phyloP scores from a whole-genome alignment of 371 early-diverging fungal genomes.

The Syncephalastrum contaminatum region DNA sequence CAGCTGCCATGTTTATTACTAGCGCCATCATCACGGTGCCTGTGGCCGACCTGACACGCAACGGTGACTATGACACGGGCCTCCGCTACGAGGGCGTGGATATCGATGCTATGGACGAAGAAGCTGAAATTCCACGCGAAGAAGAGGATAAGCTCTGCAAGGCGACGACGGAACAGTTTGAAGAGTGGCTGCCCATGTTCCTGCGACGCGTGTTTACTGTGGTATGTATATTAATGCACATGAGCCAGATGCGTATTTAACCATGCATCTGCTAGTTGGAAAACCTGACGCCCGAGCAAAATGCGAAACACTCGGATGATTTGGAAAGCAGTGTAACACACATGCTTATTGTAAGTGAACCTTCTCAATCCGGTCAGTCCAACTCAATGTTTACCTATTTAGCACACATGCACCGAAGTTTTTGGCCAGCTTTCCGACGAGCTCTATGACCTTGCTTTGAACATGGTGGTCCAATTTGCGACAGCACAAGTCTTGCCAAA shows the following conservation, averaged over 20 bases:
- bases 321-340: too few species aligned
- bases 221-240: slow-evolving; percentile 31
- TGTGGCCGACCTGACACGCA: slow-evolving; percentile 55
- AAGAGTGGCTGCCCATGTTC: slow-evolving; percentile 84
- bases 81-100: slow-evolving; percentile 50
- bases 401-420: slow-evolving; percentile 64
- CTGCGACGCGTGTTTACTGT: slow-evolving; percentile 76
- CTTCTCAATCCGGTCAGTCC: not conserved
- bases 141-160: slow-evolving; percentile 67
- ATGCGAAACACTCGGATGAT: too few species aligned
- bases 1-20: slow-evolving; percentile 74
- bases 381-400: not conserved
- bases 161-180: slow-evolving; percentile 75
- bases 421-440: slow-evolving; percentile 68
- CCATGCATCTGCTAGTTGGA: too few species aligned
- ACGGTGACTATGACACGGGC: slow-evolving; percentile 12
- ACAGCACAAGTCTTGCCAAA: slow-evolving; percentile 62
- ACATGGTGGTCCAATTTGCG: slow-evolving; percentile 61
- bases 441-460: slow-evolving; percentile 61
- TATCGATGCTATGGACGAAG: slow-evolving; percentile 48
- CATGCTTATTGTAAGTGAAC: not conserved
- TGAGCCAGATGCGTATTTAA: too few species aligned
- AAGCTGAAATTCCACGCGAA: slow-evolving; percentile 29
- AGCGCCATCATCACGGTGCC: slow-evolving; percentile 67
- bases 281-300: too few species aligned